phyloP scores from a whole-genome alignment of 306 rosid genomes.

The Mucuna pruriens region DNA sequence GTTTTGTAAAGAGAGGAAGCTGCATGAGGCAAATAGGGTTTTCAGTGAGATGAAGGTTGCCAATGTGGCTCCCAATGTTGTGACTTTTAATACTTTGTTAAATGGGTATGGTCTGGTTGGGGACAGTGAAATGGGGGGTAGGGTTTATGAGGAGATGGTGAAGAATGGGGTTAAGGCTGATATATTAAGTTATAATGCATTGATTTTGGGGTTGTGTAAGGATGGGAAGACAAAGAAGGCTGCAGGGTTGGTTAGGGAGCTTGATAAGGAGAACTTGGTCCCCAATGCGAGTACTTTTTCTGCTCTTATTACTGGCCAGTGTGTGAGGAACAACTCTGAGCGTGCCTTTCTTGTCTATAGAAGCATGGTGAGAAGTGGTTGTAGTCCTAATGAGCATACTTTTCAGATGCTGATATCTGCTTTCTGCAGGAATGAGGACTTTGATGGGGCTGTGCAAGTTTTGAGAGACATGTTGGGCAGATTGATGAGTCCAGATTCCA shows the following conservation, averaged over 20 bases:
- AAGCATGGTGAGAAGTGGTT: conserved; percentile 78
- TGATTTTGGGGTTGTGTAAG: conserved; percentile 87
- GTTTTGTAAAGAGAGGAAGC: conserved; percentile 71
- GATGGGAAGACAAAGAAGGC: conserved; percentile 87
- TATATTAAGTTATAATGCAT: conserved; percentile 78
- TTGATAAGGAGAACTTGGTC: conserved; percentile 63
- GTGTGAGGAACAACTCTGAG: conserved; percentile 65
- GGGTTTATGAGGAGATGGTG: conserved; percentile 77
- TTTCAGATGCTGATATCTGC: conserved; percentile 58
- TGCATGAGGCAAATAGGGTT: conserved; percentile 68
- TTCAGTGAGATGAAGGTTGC: conserved; percentile 69
- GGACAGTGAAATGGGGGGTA: conserved; percentile 61
- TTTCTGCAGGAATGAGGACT: conserved; percentile 70
- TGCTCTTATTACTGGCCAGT: conserved; percentile 73
- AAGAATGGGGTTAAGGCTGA: conserved; percentile 61
- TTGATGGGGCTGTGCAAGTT: conserved; percentile 71
- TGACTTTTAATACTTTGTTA: conserved; percentile 78
- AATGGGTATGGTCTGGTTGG: conserved; percentile 70
- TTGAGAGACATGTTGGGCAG: conserved; percentile 74
- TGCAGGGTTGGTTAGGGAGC: conserved; percentile 69
- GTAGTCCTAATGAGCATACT: conserved; percentile 59
- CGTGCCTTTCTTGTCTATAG: conserved; percentile 69
- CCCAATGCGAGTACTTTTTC: conserved; percentile 80
- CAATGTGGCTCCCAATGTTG: conserved; percentile 63
- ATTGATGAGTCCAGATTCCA: conserved; percentile 54